phyloP scores from a whole-genome alignment of 2,329 filamentous ascomycete species.

The Xylaria multiplex region DNA sequence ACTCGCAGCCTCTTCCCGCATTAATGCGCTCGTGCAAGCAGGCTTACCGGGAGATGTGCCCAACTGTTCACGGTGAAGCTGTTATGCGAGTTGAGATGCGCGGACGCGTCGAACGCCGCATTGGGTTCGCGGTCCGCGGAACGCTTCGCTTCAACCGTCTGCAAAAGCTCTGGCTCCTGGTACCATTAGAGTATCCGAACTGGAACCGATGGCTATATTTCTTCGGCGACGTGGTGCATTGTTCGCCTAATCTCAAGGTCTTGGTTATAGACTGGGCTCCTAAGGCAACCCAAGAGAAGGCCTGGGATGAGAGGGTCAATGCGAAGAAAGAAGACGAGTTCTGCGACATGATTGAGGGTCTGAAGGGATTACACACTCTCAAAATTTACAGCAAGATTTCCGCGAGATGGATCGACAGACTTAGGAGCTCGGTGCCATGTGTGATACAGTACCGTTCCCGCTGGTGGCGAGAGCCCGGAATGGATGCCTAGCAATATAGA shows the following conservation, averaged over 20 bases:
- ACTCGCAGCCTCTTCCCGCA: conserved; percentile 36
- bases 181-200: conserved; percentile 46
- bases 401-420: conserved; percentile 34
- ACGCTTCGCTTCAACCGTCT: conserved; percentile 45
- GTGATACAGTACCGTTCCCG: conserved; percentile 37
- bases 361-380: conserved; percentile 36
- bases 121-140: conserved; percentile 48
- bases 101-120: conserved; percentile 38
- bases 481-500: conserved; percentile 20
- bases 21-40: conserved; percentile 41
- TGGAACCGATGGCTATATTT: conserved; percentile 49
- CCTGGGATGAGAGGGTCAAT: conserved; percentile 34
- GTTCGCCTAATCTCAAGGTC: conserved; percentile 35
- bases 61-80: conserved; percentile 42
- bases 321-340: conserved; percentile 45
- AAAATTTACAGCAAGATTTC: conserved; percentile 42
- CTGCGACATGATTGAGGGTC: conserved; percentile 33
- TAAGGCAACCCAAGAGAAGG: conserved; percentile 27
- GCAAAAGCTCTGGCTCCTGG: conserved; percentile 42
- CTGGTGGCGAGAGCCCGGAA: conserved; percentile 45
- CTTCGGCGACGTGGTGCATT: conserved; percentile 40
- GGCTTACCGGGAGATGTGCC: conserved; percentile 38
- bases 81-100: conserved; percentile 43
- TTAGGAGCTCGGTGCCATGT: conserved; percentile 32
- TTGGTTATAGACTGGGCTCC: conserved; percentile 49